These are phyloP conservation scores for Tubosaeta brunneosetosa DNA, from an alignment of 768 basidiomycete species.

Conservation along the genomic window DNA sequence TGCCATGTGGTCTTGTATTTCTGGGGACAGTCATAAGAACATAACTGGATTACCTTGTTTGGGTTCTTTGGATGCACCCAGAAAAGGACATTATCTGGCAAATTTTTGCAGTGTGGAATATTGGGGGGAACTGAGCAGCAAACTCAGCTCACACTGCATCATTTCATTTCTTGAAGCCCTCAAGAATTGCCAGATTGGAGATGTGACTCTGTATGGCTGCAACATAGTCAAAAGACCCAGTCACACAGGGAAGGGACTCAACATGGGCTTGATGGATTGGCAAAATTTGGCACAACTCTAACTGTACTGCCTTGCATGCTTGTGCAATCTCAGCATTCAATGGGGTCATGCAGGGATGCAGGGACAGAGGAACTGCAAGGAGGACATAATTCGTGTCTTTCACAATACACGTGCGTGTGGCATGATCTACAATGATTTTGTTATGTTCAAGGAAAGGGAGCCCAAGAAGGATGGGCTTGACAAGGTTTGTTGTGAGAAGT, in stretches of 20 bases:
- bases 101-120: neutral
- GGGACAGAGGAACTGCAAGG: neutral
- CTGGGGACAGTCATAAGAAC: neutral
- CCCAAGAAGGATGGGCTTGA: conserved; percentile 30
- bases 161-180: neutral
- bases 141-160: neutral
- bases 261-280: neutral
- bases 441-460: conserved; percentile 33
- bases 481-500: conserved; percentile 23
- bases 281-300: neutral
- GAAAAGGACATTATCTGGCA: neutral
- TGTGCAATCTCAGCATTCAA: neutral
- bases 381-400: neutral
- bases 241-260: neutral
- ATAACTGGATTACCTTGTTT: neutral
- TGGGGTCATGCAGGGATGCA: neutral
- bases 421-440: conserved; percentile 31
- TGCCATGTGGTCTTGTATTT: neutral
- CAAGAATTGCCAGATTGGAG: neutral
- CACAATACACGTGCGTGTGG: neutral
- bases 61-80: neutral
- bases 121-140: neutral
- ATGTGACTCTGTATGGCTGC: neutral
- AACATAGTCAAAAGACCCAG: neutral
- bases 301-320: neutral